Evolutionary conservation across 495 filamentous ascomycete species (phyloP), one percentile per base, ranked within the genome.

Genomic region (Lasiosphaeria ovina): DNA sequence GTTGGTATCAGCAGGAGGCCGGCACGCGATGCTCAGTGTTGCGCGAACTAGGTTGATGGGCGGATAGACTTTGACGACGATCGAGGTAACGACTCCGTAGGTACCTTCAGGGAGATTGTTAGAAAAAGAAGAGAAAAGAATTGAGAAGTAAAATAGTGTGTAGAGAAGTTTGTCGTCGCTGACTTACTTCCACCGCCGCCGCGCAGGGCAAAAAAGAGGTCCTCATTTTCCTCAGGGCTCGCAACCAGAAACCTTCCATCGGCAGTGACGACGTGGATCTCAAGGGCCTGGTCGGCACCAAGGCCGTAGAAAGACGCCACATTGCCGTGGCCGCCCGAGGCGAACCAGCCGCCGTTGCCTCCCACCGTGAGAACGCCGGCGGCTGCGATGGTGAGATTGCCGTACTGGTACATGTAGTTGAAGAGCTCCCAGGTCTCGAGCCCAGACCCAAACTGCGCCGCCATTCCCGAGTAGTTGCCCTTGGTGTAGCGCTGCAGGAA

Each of bases 171-270:
- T 24, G 24, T 2, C 24, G 2, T 47, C 12, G 12, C 6, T 14
- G 11, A n/a, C 65, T 64, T 63, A 76, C 81, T 77, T 32, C 44
- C 44, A n/a, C 83, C 85, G 5, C 83, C 82, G 8, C 84, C 85
- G 35, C 79, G 76, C 2, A 87, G 69, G 8, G 86, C 86, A 76
- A 76, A 88, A 76, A 86, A 88, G 6, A 87, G 72, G 35, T 88
- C 86, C 0, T 75, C 66, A 54, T 87, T 76, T 51, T 74, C 71
- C 17, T 72, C 57, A 35, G 74, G 67, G 48, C 77, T 78, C 1
- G 82, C 83, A 0, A 79, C 84, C 12, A 84, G 71, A 44, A 81
- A 77, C 10, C 70, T 65, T 6, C 85, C 85, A 44, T 83, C 76
- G 5, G 83, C 75, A 4, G 81, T 77, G 3, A 87, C 82, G 35